Percentiles rank a stretch among this genome's conserved stretches.
Conservation (phyloP, 2,329 filamentous ascomycete species). For the Cladophialophora bantiana region DNA sequence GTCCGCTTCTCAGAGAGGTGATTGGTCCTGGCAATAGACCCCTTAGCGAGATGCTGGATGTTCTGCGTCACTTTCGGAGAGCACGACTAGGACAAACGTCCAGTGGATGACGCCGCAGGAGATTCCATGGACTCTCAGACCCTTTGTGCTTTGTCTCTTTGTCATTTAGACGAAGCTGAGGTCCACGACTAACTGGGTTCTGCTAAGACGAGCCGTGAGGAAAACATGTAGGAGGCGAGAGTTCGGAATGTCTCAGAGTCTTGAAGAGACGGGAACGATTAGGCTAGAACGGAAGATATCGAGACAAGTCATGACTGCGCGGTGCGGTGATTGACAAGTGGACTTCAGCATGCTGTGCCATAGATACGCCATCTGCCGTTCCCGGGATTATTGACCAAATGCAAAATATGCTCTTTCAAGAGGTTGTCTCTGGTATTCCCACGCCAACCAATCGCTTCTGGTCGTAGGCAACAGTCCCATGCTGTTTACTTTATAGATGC, state of each 20-base stretch:
- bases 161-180: background rate
- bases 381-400: slow-evolving; percentile 31
- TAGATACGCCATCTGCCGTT: slow-evolving; percentile 2
- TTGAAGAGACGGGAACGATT: background rate
- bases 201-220: background rate
- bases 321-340: background rate
- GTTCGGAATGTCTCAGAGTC: background rate
- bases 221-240: background rate
- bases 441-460: slow-evolving; percentile 95
- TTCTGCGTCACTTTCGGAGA: background rate
- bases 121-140: background rate
- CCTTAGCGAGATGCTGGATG: background rate
- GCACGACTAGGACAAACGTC: background rate
- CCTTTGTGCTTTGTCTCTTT: background rate
- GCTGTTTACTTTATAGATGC: slow-evolving; percentile 93
- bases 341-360: slow-evolving; percentile 2
- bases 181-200: background rate
- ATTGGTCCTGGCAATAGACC: background rate
- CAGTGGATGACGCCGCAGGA: background rate
- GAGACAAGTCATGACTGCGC: background rate
- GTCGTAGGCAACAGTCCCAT: slow-evolving; percentile 98
- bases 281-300: background rate
- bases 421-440: slow-evolving; percentile 79
- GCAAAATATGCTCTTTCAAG: slow-evolving; percentile 71
- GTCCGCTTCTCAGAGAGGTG: slow-evolving; percentile 23